Base-by-base conservation (phyloP, 352 stramenopile species). In the Globisporangium cylindrosporum region DNA sequence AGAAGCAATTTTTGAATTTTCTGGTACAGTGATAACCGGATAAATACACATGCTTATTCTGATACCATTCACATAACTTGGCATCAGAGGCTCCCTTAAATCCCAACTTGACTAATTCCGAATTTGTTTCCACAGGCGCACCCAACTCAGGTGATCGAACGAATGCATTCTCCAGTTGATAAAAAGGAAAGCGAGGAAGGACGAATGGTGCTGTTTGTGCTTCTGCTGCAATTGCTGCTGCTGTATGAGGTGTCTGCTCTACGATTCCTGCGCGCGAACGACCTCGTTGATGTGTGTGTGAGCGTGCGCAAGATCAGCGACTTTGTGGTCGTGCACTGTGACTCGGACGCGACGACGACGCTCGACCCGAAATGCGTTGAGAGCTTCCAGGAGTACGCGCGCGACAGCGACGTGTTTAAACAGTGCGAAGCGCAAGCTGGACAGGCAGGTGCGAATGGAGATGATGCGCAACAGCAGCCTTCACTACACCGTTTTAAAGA, bases 381-480 rank as follows among this genome's bases (percentile, higher is more conserved):
- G 68, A 83, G 73, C 57, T 89, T 91, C 55, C 54, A 79, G 71
- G 74, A 85, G 29, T 89, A 83, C 64, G 77, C 79, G 58, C 72
- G 74, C 59, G 70, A 82, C 53, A 77, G 66, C 56, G 36, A 56
- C 27, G 76, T 79, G 24, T 70, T 91, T 14, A 72, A 80, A 9
- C 46, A 51, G 2, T 91, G 82, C 63, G 73, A 82, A 36, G 54
- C 68, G 8, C 38, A 66, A 18, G 43, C 70, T 54, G 36, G 62
- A 5, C 46, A 51, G 8, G 29, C 64, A n/a, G 18, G 7, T 22
- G 36, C 1, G 36, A 18, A 14, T 43, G 36, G 10, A 41, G 34
- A 41, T 41, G 72, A 66, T 25, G 59, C 3, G 27, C 27, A 41
- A 5, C 41, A 43, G 24, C 32, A 61, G n/a, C 32, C 32, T 0